These are phyloP conservation scores for Lasiodiplodia sp. DNA, from an alignment of 2,329 filamentous ascomycete species.

Conservation along the genomic window DNA sequence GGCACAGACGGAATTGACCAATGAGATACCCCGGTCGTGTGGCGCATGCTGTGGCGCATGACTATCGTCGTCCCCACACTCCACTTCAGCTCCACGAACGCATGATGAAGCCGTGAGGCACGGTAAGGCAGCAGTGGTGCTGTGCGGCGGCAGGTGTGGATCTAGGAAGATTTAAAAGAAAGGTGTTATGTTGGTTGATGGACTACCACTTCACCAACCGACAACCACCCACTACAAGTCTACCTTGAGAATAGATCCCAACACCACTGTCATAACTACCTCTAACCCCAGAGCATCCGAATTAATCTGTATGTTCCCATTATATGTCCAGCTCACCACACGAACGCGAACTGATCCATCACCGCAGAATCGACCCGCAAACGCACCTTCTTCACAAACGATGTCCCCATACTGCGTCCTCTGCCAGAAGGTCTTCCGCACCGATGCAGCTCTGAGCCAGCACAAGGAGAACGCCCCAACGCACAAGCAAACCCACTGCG, in stretches of 20 bases:
- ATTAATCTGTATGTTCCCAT: neutral
- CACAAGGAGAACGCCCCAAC: neutral
- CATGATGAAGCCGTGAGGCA: neutral
- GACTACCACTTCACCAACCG: neutral
- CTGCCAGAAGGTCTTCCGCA: neutral
- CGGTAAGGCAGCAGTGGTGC: conserved; percentile 10
- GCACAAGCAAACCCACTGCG: neutral
- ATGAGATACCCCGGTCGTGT: conserved; percentile 2
- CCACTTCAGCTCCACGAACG: conserved; percentile 3
- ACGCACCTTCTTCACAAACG: neutral
- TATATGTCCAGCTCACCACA: too few relatives aligned
- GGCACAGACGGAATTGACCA: neutral
- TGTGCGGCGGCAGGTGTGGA: neutral
- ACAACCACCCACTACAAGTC: neutral
- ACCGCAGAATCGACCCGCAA: too few relatives aligned
- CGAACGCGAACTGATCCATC: neutral
- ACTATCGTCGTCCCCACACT: neutral
- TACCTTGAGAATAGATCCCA: neutral
- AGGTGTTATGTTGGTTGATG: neutral
- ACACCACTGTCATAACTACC: neutral
- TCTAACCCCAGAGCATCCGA: neutral
- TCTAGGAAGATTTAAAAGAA: neutral
- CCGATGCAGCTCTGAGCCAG: neutral
- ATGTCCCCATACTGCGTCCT: conserved; percentile 5
- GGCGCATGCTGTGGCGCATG: conserved; percentile 11